These are phyloP conservation scores for Chalciporus sp. DNA, from an alignment of 1,284 basidiomycete species.

Conservation along the genomic window DNA sequence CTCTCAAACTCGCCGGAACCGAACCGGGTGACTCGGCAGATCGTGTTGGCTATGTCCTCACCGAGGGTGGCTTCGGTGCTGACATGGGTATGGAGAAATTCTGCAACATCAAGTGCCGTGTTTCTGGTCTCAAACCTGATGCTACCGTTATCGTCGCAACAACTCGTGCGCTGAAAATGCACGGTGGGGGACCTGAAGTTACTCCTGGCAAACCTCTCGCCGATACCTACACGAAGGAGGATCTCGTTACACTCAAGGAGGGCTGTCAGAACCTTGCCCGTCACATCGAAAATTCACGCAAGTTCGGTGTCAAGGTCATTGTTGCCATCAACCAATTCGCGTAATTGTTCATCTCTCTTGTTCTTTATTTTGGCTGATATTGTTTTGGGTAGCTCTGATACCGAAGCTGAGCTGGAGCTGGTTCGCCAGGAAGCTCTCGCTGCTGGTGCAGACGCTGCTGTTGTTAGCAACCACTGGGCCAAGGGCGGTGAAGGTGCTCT, in stretches of 20 bases:
- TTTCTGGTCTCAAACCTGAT: slow-evolving; percentile 91
- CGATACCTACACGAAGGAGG: slow-evolving; percentile 94
- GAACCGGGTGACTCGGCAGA: slow-evolving; percentile 87
- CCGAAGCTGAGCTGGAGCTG: slow-evolving; percentile 87
- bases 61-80: slow-evolving; percentile 98
- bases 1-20: slow-evolving; percentile 96
- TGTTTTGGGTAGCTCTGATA: slow-evolving; percentile 70
- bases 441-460: slow-evolving; percentile 93
- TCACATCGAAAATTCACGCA: slow-evolving; percentile 95
- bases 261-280: slow-evolving; percentile 93
- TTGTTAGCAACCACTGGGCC: slow-evolving; percentile 97
- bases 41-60: slow-evolving; percentile 93
- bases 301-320: slow-evolving; percentile 96
- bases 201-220: slow-evolving; percentile 94
- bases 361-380: slow-evolving; percentile 4
- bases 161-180: slow-evolving; percentile 98
- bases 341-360: slow-evolving; percentile 48
- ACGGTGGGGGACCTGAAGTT: slow-evolving; percentile 97
- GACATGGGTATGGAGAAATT: slow-evolving; percentile 99
- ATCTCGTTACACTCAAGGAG: slow-evolving; percentile 87
- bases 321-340: slow-evolving; percentile 96
- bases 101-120: slow-evolving; percentile 99
- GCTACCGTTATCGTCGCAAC: slow-evolving; percentile 97
- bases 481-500: slow-evolving; percentile 88
- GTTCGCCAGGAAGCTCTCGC: slow-evolving; percentile 80